phyloP scores from a whole-genome alignment of 1,284 basidiomycete species.

The Ustilago shanxiensis region DNA sequence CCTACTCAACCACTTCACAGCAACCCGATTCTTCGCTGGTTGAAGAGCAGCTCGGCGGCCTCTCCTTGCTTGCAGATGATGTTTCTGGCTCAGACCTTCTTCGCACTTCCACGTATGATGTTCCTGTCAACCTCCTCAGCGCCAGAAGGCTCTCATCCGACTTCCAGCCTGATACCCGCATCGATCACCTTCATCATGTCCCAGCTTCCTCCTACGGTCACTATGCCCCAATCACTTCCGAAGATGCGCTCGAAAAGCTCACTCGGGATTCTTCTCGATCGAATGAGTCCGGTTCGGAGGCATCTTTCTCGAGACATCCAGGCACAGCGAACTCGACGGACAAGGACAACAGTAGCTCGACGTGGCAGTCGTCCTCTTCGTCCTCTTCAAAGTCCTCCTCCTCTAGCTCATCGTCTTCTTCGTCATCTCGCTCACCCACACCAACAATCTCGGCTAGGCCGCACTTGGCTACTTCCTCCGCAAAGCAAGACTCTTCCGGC shows the following conservation, averaged over 20 bases:
- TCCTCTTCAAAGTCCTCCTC: slow-evolving; percentile 33
- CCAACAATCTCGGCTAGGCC: slow-evolving; percentile 34
- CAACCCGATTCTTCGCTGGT: background rate
- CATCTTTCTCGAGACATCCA: background rate
- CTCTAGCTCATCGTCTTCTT: slow-evolving; percentile 32
- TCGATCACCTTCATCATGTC: background rate
- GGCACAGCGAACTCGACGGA: slow-evolving; percentile 14
- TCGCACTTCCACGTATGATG: slow-evolving; percentile 1
- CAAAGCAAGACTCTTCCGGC: slow-evolving; percentile 35
- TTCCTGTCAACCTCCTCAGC: slow-evolving; percentile 24
- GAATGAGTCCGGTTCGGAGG: background rate
- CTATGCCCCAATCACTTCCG: background rate
- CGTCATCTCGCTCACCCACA: slow-evolving; percentile 32
- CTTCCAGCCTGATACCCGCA: background rate
- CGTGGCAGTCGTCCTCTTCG: slow-evolving; percentile 26
- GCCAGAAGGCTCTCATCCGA: background rate
- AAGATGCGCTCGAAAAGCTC: background rate
- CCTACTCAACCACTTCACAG: background rate
- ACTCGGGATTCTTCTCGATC: background rate
- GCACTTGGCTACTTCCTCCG: slow-evolving; percentile 32
- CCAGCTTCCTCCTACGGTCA: background rate
- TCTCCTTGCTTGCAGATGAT: slow-evolving; percentile 8
- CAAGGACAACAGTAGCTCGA: slow-evolving; percentile 13
- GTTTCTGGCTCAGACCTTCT: background rate
- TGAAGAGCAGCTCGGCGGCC: slow-evolving; percentile 3